Percentiles rank a stretch among this genome's conserved stretches.
Conservation (phyloP, 139 green algal species). For the Astrephomene gubernaculifera region DNA sequence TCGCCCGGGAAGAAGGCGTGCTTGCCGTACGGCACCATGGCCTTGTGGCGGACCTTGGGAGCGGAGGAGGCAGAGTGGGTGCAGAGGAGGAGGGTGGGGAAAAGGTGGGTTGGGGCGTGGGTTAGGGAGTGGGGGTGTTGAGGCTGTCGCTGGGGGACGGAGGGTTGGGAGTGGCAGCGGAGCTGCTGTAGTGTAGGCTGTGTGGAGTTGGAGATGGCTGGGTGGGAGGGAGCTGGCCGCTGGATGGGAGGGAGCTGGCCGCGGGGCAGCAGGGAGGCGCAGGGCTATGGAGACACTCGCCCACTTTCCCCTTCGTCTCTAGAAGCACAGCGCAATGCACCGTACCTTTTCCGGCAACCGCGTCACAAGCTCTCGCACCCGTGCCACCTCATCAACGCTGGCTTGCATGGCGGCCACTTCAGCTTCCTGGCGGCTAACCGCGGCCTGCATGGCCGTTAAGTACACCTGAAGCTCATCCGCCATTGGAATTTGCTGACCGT, state of each 20-base stretch:
- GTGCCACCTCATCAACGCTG: not conserved
- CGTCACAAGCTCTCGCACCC: slow-evolving; percentile 7
- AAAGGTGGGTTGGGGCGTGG: too few species aligned
- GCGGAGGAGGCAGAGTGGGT: slow-evolving; percentile 2
- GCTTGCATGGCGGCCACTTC: not conserved
- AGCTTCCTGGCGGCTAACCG: not conserved
- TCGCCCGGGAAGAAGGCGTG: slow-evolving; percentile 65
- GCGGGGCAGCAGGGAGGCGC: too few species aligned
- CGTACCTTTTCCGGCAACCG: slow-evolving; percentile 33
- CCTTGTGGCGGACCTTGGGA: slow-evolving; percentile 31
- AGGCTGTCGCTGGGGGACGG: too few species aligned
- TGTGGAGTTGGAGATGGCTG: too few species aligned
- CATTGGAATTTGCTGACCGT: too few species aligned
- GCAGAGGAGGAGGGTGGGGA: not conserved
- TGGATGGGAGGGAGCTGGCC: too few species aligned
- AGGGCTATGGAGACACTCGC: too few species aligned
- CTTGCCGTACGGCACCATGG: slow-evolving; percentile 61
- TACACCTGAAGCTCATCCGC: slow-evolving; percentile 33
- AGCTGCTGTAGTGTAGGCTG: not conserved
- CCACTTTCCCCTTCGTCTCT: too few species aligned
- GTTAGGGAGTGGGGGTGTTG: too few species aligned
- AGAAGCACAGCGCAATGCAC: too few species aligned
- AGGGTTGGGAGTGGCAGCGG: too few species aligned
- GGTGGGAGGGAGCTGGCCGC: too few species aligned
- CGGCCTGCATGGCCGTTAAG: slow-evolving; percentile 10